These are phyloP conservation scores for Wickerhamiella siamensis DNA, from an alignment of 805 yeast genomes.

Conservation along the genomic window DNA sequence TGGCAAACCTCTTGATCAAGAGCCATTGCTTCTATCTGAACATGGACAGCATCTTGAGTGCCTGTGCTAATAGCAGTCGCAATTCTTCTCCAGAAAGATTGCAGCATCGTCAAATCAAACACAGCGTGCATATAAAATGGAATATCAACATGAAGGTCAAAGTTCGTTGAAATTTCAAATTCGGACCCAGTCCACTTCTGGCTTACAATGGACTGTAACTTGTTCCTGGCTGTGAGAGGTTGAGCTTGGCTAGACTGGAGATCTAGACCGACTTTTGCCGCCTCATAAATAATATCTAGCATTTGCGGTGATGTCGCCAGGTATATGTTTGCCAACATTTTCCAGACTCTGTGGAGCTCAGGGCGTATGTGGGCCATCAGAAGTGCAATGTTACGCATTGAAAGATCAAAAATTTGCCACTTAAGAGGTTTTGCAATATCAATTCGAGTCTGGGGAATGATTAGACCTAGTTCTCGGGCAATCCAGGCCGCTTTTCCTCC, in stretches of 20 bases:
- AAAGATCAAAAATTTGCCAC: background rate
- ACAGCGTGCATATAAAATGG: background rate
- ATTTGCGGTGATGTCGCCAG: constrained; percentile 15
- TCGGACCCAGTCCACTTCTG: constrained; percentile 5
- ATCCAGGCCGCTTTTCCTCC: constrained; percentile 4
- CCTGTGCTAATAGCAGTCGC: constrained; percentile 3
- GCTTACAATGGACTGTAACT: background rate
- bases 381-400: background rate
- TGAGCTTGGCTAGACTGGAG: background rate
- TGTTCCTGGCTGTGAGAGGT: background rate
- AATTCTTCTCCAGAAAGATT: constrained; percentile 5
- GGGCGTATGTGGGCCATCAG: constrained; percentile 7
- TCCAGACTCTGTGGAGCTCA: constrained; percentile 7
- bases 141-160: background rate
- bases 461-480: background rate
- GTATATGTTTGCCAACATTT: constrained; percentile 7
- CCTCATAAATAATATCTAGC: constrained; percentile 5
- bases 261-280: background rate
- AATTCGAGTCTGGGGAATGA: background rate
- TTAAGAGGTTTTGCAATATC: background rate
- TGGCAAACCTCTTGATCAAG: no score
- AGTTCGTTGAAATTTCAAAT: background rate
- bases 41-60: constrained; percentile 3
- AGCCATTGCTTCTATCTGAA: background rate
- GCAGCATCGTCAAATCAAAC: constrained; percentile 3